Conservation (phyloP, 139 green algal genomes). For the Coelastrella sp. region DNA sequence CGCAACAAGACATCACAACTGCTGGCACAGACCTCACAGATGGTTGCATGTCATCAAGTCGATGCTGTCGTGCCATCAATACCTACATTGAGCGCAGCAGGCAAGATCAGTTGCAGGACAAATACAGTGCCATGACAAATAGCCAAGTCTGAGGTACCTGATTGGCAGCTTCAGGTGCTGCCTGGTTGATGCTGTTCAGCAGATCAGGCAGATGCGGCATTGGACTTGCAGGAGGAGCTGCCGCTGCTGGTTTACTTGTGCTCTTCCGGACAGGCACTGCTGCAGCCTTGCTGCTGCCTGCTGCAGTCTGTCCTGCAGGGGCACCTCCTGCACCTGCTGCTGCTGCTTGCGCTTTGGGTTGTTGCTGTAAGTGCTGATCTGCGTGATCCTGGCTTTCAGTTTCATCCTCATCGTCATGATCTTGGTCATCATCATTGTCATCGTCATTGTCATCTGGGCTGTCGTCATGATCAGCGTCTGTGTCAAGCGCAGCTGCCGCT, state of each 20-base stretch:
- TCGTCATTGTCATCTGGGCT: no score
- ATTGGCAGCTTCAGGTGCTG: background rate
- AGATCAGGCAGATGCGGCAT: background rate
- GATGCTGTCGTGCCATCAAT: background rate
- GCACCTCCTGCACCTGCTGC: background rate
- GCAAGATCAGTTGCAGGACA: background rate
- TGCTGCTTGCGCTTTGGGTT: background rate
- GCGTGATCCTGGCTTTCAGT: no score
- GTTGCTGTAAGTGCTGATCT: background rate
- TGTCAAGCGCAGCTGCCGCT: no score
- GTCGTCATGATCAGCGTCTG: no score
- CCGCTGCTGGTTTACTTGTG: background rate
- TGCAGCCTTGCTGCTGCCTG: background rate
- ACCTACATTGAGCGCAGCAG: background rate
- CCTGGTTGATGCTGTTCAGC: background rate
- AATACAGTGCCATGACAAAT: background rate
- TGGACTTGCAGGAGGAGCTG: background rate
- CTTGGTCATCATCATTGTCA: no score
- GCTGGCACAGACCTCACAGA: background rate
- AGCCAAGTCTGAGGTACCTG: background rate
- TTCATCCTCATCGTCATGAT: no score
- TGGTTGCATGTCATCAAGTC: background rate
- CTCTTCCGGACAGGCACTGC: background rate
- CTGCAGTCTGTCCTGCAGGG: slow-evolving; percentile 4
- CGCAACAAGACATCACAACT: background rate